These are phyloP conservation scores for Aphanomyces astaci DNA, from an alignment of 352 stramenopile genomes.

Conservation along the genomic window DNA sequence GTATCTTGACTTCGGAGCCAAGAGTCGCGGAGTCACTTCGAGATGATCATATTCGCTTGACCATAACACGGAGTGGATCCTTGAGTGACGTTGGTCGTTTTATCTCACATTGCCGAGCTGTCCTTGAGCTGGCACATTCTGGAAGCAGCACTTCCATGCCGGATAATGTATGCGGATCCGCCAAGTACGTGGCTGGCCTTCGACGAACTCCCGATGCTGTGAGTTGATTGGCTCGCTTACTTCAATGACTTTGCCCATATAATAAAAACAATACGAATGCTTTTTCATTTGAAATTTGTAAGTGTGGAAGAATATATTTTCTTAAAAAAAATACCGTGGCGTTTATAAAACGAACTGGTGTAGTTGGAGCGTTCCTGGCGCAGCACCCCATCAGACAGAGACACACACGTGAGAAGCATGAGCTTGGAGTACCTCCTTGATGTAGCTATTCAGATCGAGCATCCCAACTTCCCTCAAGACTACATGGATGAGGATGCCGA, in stretches of 20 bases:
- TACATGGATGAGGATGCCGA: background rate
- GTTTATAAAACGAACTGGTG: background rate
- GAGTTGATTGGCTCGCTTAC: constrained; percentile 16
- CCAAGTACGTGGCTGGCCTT: constrained; percentile 23
- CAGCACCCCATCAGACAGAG: background rate
- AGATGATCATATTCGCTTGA: no score
- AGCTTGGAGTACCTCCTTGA: constrained; percentile 23
- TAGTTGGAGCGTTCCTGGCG: constrained; percentile 16
- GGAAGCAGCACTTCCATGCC: background rate
- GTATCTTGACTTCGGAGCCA: no score
- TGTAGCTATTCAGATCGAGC: constrained; percentile 21
- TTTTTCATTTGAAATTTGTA: no score
- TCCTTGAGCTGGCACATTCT: constrained; percentile 2
- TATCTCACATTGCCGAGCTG: background rate
- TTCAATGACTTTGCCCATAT: constrained; percentile 8
- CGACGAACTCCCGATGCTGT: background rate
- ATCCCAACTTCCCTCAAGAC: constrained; percentile 9
- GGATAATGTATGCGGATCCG: constrained; percentile 5
- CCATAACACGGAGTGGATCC: no score
- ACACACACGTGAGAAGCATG: background rate
- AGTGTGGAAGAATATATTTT: no score
- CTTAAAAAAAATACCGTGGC: background rate
- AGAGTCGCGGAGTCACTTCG: no score
- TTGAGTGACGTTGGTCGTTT: no score
- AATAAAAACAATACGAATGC: background rate